These are phyloP conservation scores for Dryadomyces sulphureus DNA, from an alignment of 2,329 filamentous ascomycete genomes.

Conservation along the genomic window DNA sequence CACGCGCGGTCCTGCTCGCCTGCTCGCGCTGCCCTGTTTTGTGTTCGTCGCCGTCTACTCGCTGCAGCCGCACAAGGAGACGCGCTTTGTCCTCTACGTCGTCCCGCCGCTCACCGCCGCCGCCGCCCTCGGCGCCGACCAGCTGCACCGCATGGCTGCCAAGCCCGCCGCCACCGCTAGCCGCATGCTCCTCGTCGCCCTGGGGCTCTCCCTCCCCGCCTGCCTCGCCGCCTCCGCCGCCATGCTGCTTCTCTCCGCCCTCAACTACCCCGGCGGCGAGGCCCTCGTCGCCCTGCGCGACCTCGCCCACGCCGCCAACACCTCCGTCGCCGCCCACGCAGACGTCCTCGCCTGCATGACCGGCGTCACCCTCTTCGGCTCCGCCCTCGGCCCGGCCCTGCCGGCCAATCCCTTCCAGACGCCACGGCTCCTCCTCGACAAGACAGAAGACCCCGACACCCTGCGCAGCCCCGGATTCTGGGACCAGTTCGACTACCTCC, in stretches of 20 bases:
- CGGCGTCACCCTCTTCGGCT: conserved; percentile 51
- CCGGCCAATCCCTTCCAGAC: conserved; percentile 10
- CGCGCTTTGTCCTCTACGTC: conserved; percentile 84
- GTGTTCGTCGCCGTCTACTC: conserved; percentile 71
- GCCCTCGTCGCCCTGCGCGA: conserved; percentile 46
- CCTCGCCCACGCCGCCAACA: conserved; percentile 16
- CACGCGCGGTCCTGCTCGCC: conserved; percentile 25
- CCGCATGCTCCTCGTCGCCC: conserved; percentile 32
- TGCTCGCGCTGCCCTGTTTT: conserved; percentile 50
- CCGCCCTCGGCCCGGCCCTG: conserved; percentile 17
- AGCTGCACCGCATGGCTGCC: conserved; percentile 31
- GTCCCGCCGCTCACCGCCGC: conserved; percentile 68
- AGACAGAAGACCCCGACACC: conserved; percentile 38
- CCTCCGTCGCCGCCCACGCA: conserved; percentile 34
- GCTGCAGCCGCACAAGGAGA: conserved; percentile 85
- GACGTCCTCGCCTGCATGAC: conserved; percentile 59
- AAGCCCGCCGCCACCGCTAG: conserved; percentile 22
- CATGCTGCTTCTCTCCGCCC: conserved; percentile 64
- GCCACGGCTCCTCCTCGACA: conserved; percentile 34
- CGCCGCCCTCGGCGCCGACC: conserved; percentile 58
- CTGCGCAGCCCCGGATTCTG: conserved; percentile 41
- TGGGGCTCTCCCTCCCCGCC: conserved; percentile 44
- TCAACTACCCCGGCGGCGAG: conserved; percentile 87
- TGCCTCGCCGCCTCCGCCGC: conserved; percentile 46
- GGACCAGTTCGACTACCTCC: conserved; percentile 47